phyloP scores from a whole-genome alignment of 108 stramenopile species.

The Skeletonema tropicum region DNA sequence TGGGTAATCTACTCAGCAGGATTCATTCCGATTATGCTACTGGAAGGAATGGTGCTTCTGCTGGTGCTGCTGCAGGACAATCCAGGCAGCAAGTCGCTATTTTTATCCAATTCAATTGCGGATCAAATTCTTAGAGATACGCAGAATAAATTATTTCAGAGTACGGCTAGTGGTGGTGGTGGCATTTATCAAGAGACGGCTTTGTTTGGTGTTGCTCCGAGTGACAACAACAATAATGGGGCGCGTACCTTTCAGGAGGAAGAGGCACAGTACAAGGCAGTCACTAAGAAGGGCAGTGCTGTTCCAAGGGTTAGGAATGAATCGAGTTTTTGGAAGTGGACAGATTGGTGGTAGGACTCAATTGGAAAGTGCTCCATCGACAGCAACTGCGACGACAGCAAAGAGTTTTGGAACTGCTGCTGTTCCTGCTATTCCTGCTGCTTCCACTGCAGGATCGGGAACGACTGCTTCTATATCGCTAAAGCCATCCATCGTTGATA shows the following conservation, averaged over 20 bases:
- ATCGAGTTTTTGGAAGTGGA: slow-evolving; percentile 32
- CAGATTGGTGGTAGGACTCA: slow-evolving; percentile 35
- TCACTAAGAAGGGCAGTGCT: not conserved
- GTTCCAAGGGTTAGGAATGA: slow-evolving; percentile 42
- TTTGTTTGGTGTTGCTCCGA: slow-evolving; percentile 4
- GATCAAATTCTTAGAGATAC: slow-evolving; percentile 7
- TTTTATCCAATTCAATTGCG: slow-evolving; percentile 8
- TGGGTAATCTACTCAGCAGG: slow-evolving; percentile 15
- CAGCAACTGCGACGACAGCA: not conserved
- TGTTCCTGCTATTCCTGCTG: not conserved
- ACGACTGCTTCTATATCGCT: not conserved
- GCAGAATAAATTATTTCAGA: slow-evolving; percentile 8
- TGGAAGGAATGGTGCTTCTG: not conserved
- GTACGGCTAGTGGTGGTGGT: not conserved
- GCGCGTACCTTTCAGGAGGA: slow-evolving; percentile 14
- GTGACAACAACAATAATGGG: not conserved
- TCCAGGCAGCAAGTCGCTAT: not conserved
- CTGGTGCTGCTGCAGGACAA: not conserved
- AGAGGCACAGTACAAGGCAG: slow-evolving; percentile 7
- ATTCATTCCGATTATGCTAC: not conserved
- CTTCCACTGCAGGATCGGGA: not conserved
- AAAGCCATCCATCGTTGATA: slow-evolving; percentile 2
- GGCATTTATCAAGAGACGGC: not conserved
- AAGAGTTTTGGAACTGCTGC: not conserved
- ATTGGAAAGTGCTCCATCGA: not conserved